Evolutionary conservation across 2,329 filamentous ascomycete genomes (phyloP).

Genomic region (Escovopsis weberi): DNA sequence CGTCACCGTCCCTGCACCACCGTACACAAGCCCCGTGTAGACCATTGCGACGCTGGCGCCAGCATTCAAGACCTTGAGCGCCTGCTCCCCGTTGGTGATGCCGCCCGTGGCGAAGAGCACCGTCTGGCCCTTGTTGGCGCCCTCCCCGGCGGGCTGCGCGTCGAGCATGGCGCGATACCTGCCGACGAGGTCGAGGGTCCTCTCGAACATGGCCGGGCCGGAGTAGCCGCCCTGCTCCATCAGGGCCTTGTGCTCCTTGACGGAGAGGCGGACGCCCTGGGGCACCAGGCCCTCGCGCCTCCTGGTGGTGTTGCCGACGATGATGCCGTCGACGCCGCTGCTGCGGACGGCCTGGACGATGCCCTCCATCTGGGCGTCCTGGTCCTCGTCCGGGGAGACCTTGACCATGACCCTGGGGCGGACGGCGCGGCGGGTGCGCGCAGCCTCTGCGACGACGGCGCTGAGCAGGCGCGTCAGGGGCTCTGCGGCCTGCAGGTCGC

Average conservation of each 20-base stretch:
- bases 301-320: slow-evolving; percentile 95
- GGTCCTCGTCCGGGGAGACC: slow-evolving; percentile 90
- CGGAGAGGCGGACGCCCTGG: slow-evolving; percentile 46
- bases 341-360: slow-evolving; percentile 75
- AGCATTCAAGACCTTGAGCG: slow-evolving; percentile 65
- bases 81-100: slow-evolving; percentile 78
- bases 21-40: slow-evolving; percentile 63
- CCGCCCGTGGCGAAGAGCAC: slow-evolving; percentile 89
- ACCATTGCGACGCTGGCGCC: slow-evolving; percentile 85
- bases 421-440: slow-evolving; percentile 40
- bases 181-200: slow-evolving; percentile 63
- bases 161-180: slow-evolving; percentile 63
- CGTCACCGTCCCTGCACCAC: slow-evolving; percentile 48
- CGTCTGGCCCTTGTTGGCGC: slow-evolving; percentile 36
- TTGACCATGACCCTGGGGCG: slow-evolving; percentile 81
- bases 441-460: slow-evolving; percentile 64
- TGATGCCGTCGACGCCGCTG: slow-evolving; percentile 84
- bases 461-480: slow-evolving; percentile 68
- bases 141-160: slow-evolving; percentile 21
- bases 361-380: slow-evolving; percentile 67
- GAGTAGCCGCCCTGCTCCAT: slow-evolving; percentile 79
- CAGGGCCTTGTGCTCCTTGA: slow-evolving; percentile 52
- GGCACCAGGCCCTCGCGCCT: slow-evolving; percentile 58
- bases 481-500: slow-evolving; percentile 71
- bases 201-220: slow-evolving; percentile 74